These are phyloP conservation scores for Fusarium camptoceras DNA, from an alignment of 2,329 filamentous ascomycete species.

Conservation along the genomic window DNA sequence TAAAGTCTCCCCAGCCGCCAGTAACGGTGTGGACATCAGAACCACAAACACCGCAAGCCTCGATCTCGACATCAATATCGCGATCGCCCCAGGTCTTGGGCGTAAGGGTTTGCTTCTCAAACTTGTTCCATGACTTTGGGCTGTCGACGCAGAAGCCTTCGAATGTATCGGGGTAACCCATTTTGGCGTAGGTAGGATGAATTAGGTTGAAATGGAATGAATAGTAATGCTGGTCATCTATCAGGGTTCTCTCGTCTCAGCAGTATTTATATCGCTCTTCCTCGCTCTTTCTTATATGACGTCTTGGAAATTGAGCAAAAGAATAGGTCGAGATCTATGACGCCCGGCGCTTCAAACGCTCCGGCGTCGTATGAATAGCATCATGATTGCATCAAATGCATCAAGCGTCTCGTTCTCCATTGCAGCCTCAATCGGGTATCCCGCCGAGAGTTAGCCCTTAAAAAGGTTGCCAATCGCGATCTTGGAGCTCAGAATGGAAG, in stretches of 20 bases:
- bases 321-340: conserved; percentile 24
- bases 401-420: background rate
- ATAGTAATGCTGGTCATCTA: background rate
- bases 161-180: conserved; percentile 60
- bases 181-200: conserved; percentile 36
- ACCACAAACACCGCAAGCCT: conserved; percentile 75
- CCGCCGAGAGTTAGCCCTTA: background rate
- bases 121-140: conserved; percentile 57
- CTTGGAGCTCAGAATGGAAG: conserved; percentile 9
- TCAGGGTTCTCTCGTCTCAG: conserved; percentile 23
- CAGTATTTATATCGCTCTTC: conserved; percentile 24
- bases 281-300: conserved; percentile 8
- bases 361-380: conserved; percentile 1
- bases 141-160: conserved; percentile 58
- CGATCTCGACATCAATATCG: conserved; percentile 73
- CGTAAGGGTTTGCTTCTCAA: conserved; percentile 56
- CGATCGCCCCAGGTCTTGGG: conserved; percentile 74
- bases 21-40: conserved; percentile 67
- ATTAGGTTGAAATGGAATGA: background rate
- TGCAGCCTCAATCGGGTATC: conserved; percentile 17
- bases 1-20: conserved; percentile 58
- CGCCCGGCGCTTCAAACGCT: conserved; percentile 5
- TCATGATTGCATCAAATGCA: conserved; percentile 5
- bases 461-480: conserved; percentile 16
- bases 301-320: conserved; percentile 4